Base-by-base conservation (phyloP, 2,329 filamentous ascomycete species). In the Trichophaea hybrida region DNA sequence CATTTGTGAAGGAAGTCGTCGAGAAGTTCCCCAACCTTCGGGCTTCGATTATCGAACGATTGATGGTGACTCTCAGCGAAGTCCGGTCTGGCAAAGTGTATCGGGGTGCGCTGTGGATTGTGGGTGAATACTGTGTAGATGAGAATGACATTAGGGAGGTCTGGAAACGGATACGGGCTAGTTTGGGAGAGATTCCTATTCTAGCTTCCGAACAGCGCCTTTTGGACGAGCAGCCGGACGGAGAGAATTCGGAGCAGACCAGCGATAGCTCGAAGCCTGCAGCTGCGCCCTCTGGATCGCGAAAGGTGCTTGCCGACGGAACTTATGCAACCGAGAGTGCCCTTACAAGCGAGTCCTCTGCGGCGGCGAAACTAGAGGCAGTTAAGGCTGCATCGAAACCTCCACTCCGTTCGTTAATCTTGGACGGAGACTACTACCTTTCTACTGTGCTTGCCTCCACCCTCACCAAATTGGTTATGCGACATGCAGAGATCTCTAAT, bases 291-390 rank as follows among this genome's bases (percentile, higher is more conserved):
- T 87, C 84, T 15, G 88, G 89, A 44, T 95, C 90, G 6, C 80
- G 90, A 55, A 94, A 93, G 71, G 88, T 98, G 5, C 80, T 97
- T 61, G 90, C 93, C 5, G 93, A 98, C 71, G 93, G 93, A 61
- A 98, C 93, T 44, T 98, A 98, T 71, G 93, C 93, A 15, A 97
- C 93, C 0, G 93, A 98, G 73, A 96, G 86, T 61, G 93, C 93
- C 12, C 80, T 98, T 44, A 98, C 93, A 35, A 96, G 90, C 73
- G 85, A 93, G 70, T 91, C 91, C 4, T 85, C 88, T 0, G 86
- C 86, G 10, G 88, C 89, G 61, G 91, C 93, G 48, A 94, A 88
- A 73, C 76, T 98, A 34, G 93, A 97, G 72, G 93, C 93, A 48
- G 90, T 98, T 69, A 97, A 97, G 75, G 87, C 93, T 63, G 93